Evolutionary conservation across 225 moss, liverwort and hornwort genomes (phyloP).

Genomic region (Thuidium tamariscinum): DNA sequence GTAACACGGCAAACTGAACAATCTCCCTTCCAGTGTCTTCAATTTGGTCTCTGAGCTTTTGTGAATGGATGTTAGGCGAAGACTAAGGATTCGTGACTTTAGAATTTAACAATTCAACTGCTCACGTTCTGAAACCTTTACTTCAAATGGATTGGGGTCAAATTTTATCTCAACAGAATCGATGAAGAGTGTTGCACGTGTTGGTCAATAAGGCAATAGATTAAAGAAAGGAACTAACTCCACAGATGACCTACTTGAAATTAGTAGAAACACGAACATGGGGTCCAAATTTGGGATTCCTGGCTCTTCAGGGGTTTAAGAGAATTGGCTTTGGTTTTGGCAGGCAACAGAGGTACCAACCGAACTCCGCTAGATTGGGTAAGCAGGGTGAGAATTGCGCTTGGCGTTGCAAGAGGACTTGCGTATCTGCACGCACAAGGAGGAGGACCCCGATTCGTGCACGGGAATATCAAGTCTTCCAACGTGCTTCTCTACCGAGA

Average conservation of each 20-base stretch:
- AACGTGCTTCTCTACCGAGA: slow-evolving; percentile 72
- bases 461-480: slow-evolving; percentile 92
- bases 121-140: background rate
- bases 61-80: background rate
- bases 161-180: background rate
- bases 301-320: background rate
- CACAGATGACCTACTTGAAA: background rate
- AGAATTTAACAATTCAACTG: background rate
- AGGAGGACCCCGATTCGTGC: slow-evolving; percentile 54
- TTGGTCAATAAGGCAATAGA: background rate
- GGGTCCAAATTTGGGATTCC: background rate
- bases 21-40: too few species aligned
- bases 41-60: background rate
- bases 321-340: slow-evolving; percentile 25
- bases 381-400: slow-evolving; percentile 59
- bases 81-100: background rate
- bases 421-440: slow-evolving; percentile 50
- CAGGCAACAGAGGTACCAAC: slow-evolving; percentile 66
- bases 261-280: background rate
- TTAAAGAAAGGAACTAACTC: too few species aligned
- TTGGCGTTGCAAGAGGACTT: slow-evolving; percentile 70
- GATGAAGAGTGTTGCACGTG: background rate
- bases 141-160: background rate
- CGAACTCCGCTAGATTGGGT: slow-evolving; percentile 85
- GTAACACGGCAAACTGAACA: background rate